Evolutionary conservation across 1,284 basidiomycete genomes (phyloP).

Genomic region (Austroboletus novae-zelandiae): DNA sequence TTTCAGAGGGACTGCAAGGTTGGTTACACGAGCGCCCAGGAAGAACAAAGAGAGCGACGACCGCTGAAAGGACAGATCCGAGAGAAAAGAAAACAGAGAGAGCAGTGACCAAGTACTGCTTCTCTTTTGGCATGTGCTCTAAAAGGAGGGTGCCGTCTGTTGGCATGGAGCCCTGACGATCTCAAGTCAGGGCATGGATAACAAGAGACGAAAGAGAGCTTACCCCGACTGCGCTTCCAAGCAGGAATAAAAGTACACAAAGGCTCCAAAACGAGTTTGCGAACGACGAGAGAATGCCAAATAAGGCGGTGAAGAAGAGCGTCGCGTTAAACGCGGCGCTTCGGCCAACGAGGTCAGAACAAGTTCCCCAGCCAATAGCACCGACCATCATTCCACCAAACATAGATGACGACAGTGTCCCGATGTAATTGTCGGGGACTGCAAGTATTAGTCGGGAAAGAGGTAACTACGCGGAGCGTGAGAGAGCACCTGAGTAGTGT

Average conservation of each 20-base stretch:
- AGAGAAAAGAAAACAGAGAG: slow-evolving; percentile 96
- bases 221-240: slow-evolving; percentile 91
- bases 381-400: slow-evolving; percentile 97
- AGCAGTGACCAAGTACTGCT: slow-evolving; percentile 91
- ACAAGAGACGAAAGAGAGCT: slow-evolving; percentile 1
- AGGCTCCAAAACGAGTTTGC: slow-evolving; percentile 71
- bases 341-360: slow-evolving; percentile 82
- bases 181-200: slow-evolving; percentile 7
- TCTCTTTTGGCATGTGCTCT: slow-evolving; percentile 90
- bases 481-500: slow-evolving; percentile 67
- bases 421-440: slow-evolving; percentile 77
- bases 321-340: slow-evolving; percentile 91
- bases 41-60: slow-evolving; percentile 76
- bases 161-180: slow-evolving; percentile 83
- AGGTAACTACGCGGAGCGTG: slow-evolving; percentile 5
- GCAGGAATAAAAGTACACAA: slow-evolving; percentile 79
- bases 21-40: slow-evolving; percentile 72
- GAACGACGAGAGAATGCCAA: slow-evolving; percentile 82
- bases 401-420: slow-evolving; percentile 74
- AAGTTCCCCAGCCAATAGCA: slow-evolving; percentile 88
- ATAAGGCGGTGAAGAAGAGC: slow-evolving; percentile 85
- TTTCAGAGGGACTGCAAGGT: slow-evolving; percentile 68
- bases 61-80: slow-evolving; percentile 81
- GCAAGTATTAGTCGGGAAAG: slow-evolving; percentile 18
- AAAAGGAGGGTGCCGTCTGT: slow-evolving; percentile 94